These are phyloP conservation scores for Wickerhamiella vanderwaltii DNA, from an alignment of 805 yeast genomes.

Conservation along the genomic window DNA sequence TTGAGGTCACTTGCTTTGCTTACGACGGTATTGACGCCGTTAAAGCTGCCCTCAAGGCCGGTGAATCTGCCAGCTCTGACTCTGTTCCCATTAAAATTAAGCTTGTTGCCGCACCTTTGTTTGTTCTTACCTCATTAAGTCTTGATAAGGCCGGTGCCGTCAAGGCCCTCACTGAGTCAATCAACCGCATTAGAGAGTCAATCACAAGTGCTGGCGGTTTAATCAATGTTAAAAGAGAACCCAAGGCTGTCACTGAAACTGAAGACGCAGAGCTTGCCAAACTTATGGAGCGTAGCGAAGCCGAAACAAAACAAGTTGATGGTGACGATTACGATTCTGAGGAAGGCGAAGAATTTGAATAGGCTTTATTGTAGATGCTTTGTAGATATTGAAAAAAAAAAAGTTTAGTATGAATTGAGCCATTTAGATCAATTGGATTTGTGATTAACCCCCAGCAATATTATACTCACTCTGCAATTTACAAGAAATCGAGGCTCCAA, in stretches of 20 bases:
- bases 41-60: slow-evolving; percentile 74
- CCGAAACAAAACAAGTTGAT: slow-evolving; percentile 73
- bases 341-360: slow-evolving; percentile 17
- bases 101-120: slow-evolving; percentile 94
- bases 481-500: too few relatives aligned
- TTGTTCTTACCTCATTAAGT: slow-evolving; percentile 85
- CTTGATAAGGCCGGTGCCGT: slow-evolving; percentile 86
- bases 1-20: slow-evolving; percentile 92
- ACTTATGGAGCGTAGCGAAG: slow-evolving; percentile 82
- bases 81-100: slow-evolving; percentile 82
- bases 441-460: too few relatives aligned
- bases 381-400: too few relatives aligned
- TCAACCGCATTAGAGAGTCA: slow-evolving; percentile 56
- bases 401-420: neutral
- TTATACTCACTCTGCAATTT: too few relatives aligned
- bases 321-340: slow-evolving; percentile 58
- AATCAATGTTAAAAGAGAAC: slow-evolving; percentile 91
- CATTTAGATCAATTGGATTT: neutral
- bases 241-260: slow-evolving; percentile 96
- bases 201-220: slow-evolving; percentile 71
- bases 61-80: slow-evolving; percentile 74
- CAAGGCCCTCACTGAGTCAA: slow-evolving; percentile 64
- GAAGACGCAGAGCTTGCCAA: slow-evolving; percentile 98
- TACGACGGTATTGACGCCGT: slow-evolving; percentile 98
- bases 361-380: too few relatives aligned